Evolutionary conservation across 805 yeast genomes (phyloP), one percentile per base, ranked within the genome.

Genomic region (Komagataella kurtzmanii): DNA sequence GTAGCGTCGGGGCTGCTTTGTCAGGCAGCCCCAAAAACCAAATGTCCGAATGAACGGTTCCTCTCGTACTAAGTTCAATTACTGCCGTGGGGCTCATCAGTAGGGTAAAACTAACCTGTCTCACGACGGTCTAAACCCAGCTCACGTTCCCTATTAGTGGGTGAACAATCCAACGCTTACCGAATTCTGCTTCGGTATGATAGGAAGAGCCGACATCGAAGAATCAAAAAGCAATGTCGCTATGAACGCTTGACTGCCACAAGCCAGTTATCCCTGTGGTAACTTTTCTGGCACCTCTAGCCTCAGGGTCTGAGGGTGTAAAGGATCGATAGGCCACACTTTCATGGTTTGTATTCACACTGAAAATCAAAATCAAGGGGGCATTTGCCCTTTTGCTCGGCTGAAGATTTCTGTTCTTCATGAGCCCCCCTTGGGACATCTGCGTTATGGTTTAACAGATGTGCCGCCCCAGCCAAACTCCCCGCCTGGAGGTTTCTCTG

Each of bases 261-360:
- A 68, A 69, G 72, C 72, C 72, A 65, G 66, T 65, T 68, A 65
- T 64, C 69, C 67, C 70, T 64, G 70, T 65, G 70, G 68, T 66
- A 65, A 65, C 70, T 66, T 66, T 66, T 66, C 63, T 68, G 70
- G 71, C n/a, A 70, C 70, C 72, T 68, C 72, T 67, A 66, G 71
- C 72, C 68, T 68, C 72, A 66, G 66, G 63, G 59, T 64, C 71
- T 64, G 70, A 65, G 69, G 70, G 66, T 63, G 68, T 66, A 67
- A 68, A 69, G 72, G 72, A 69, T 68, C 74, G 73, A 69, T 70
- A 69, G 73, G 74, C 72, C 72, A 68, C 74, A 67, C 70, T 70
- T 68, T 68, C 72, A 67, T 67, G 72, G 70, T 67, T 67, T 51
- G 53, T 51, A 49, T 51, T 49, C 53, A 49, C 53, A 51, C 52